phyloP scores from a whole-genome alignment of 768 basidiomycete species.

The Boletales sp. region DNA sequence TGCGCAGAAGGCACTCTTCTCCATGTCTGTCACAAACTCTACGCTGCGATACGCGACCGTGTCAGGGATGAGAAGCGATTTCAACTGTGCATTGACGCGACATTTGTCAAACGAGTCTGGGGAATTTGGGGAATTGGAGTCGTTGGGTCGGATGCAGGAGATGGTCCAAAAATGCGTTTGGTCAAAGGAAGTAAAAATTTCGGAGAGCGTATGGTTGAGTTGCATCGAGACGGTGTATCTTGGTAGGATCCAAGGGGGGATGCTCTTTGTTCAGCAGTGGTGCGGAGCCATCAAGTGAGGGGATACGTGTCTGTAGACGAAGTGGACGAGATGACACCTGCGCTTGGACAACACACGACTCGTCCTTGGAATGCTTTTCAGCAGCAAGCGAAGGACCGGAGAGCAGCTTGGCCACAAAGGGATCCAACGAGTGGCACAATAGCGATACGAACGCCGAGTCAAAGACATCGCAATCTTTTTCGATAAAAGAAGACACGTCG shows the following conservation, averaged over 20 bases:
- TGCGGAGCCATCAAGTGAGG: constrained; percentile 32
- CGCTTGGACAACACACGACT: constrained; percentile 75
- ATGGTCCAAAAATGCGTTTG: constrained; percentile 69
- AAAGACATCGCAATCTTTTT: constrained; percentile 71
- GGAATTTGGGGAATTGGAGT: constrained; percentile 79
- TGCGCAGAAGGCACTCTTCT: constrained; percentile 61
- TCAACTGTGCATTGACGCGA: constrained; percentile 78
- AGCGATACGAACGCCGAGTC: constrained; percentile 82
- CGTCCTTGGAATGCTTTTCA: constrained; percentile 77
- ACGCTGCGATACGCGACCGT: constrained; percentile 56
- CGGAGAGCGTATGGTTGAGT: constrained; percentile 71
- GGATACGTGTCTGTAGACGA: constrained; percentile 60
- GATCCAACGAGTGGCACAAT: constrained; percentile 64
- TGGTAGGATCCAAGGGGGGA: constrained; percentile 59
- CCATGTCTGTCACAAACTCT: constrained; percentile 69
- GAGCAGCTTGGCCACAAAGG: constrained; percentile 77
- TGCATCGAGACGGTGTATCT: constrained; percentile 82
- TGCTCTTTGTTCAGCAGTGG: constrained; percentile 43
- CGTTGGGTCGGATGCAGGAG: constrained; percentile 84
- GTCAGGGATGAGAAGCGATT: constrained; percentile 72
- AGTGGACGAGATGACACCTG: constrained; percentile 82
- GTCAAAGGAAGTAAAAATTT: constrained; percentile 62
- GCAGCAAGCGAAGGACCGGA: constrained; percentile 81
- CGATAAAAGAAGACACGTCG: constrained; percentile 64
- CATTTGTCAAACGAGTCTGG: constrained; percentile 92